These are phyloP conservation scores for Pseudoscleropodium purum DNA, from an alignment of 225 moss, liverwort and hornwort genomes.

Conservation along the genomic window DNA sequence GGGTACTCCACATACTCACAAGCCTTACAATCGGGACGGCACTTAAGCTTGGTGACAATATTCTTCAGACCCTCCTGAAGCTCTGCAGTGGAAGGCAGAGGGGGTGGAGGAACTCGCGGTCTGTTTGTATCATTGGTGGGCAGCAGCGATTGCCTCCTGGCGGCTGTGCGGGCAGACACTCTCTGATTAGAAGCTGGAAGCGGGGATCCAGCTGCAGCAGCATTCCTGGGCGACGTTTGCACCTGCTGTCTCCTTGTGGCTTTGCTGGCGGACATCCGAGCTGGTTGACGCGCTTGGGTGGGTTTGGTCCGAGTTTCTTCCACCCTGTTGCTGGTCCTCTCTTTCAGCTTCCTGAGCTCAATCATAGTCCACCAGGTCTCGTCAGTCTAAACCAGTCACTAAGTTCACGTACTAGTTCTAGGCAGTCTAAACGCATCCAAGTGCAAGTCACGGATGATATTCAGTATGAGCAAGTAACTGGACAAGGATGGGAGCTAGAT, in stretches of 20 bases:
- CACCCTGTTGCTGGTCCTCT: not conserved
- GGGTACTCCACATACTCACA: no score
- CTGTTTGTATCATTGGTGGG: not conserved
- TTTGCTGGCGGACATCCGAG: not conserved
- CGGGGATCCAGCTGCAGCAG: not conserved
- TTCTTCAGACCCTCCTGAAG: no score
- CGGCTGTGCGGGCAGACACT: not conserved
- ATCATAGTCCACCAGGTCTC: not conserved
- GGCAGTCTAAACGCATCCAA: not conserved
- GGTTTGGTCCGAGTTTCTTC: not conserved
- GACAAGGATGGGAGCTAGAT: not conserved
- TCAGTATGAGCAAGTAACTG: not conserved
- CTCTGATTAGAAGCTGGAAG: not conserved
- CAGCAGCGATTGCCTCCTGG: not conserved
- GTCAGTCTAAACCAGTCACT: not conserved
- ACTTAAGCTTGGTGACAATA: no score
- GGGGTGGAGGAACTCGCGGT: no score
- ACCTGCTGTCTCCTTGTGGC: no score
- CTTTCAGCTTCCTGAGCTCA: not conserved
- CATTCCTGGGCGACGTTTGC: not conserved
- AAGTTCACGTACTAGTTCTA: not conserved
- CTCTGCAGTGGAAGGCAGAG: no score
- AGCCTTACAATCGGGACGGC: no score
- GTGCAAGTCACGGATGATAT: not conserved
- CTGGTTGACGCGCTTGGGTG: not conserved